Evolutionary conservation across 441 rosid genomes (phyloP).

Genomic region (Viola pubescens): DNA sequence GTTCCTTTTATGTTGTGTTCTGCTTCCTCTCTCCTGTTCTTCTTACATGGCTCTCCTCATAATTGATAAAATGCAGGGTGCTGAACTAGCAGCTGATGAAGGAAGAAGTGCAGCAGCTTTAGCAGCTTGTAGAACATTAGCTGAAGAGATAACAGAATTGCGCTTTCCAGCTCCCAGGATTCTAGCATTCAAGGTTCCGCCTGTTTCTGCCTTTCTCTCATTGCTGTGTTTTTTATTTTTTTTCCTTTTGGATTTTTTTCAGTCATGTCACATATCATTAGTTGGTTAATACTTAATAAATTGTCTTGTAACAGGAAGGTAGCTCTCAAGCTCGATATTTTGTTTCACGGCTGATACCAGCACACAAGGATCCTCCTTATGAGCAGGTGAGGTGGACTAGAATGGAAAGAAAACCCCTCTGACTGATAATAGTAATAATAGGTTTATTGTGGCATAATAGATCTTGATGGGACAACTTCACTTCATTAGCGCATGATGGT

Average conservation of each 20-base stretch:
- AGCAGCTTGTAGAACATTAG: conserved; percentile 93
- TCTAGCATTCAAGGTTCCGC: conserved; percentile 81
- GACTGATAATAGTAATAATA: background rate
- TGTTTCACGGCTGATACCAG: conserved; percentile 84
- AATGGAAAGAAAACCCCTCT: background rate
- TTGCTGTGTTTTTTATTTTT: background rate
- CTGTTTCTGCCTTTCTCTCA: conserved; percentile 5
- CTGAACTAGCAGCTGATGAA: conserved; percentile 78
- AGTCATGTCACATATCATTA: conserved; percentile 7
- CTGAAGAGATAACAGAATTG: conserved; percentile 84
- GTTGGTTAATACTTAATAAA: conserved; percentile 1
- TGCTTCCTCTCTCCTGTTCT: background rate
- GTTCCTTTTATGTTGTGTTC: too few species aligned
- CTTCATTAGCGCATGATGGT: background rate
- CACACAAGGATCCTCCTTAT: conserved; percentile 96
- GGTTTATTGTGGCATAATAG: background rate
- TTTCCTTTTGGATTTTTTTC: conserved; percentile 1
- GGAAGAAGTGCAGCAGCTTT: conserved; percentile 81
- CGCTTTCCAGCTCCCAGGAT: conserved; percentile 96
- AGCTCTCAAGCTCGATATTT: conserved; percentile 94
- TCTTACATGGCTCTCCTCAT: conserved; percentile 1
- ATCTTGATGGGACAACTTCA: background rate
- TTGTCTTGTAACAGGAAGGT: conserved; percentile 54
- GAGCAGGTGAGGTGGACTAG: conserved; percentile 57
- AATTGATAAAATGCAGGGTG: conserved; percentile 49